These are phyloP conservation scores for Trametopsis cervina DNA, from an alignment of 768 basidiomycete genomes.

Conservation along the genomic window DNA sequence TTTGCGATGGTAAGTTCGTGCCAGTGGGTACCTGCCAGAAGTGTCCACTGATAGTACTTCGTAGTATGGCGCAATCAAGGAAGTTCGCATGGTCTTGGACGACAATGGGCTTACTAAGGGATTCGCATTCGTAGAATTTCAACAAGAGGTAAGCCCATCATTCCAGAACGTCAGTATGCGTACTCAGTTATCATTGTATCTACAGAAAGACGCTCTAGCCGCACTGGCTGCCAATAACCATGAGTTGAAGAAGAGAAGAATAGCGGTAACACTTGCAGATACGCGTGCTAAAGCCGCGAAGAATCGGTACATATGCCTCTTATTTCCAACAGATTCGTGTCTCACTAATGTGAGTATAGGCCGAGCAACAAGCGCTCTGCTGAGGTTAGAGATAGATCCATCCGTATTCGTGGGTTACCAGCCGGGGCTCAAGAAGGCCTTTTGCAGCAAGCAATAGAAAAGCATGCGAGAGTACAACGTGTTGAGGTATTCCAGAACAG, in stretches of 20 bases:
- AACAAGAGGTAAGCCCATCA: slow-evolving; percentile 53
- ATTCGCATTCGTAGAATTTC: slow-evolving; percentile 91
- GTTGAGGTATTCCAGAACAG: slow-evolving; percentile 65
- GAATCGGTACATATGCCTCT: slow-evolving; percentile 16
- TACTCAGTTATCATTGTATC: background rate
- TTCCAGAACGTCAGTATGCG: background rate
- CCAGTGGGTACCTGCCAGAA: background rate
- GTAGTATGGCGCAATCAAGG: slow-evolving; percentile 80
- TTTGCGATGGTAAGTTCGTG: slow-evolving; percentile 60
- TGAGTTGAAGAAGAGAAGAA: slow-evolving; percentile 84
- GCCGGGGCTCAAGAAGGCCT: slow-evolving; percentile 80
- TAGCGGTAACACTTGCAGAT: slow-evolving; percentile 84
- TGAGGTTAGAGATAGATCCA: slow-evolving; percentile 60
- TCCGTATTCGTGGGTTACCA: slow-evolving; percentile 73
- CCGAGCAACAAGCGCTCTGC: slow-evolving; percentile 29
- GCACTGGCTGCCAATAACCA: slow-evolving; percentile 79
- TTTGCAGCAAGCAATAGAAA: slow-evolving; percentile 85
- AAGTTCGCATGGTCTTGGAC: slow-evolving; percentile 72
- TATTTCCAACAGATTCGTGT: background rate
- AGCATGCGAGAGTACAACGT: slow-evolving; percentile 60
- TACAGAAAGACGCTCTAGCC: slow-evolving; percentile 59
- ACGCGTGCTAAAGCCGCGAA: slow-evolving; percentile 34
- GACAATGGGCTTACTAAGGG: slow-evolving; percentile 68
- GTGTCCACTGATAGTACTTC: background rate
- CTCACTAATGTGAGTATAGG: background rate